Base-by-base conservation (phyloP, 371 early-diverging fungal genomes). In the Parasitella parasitica region DNA sequence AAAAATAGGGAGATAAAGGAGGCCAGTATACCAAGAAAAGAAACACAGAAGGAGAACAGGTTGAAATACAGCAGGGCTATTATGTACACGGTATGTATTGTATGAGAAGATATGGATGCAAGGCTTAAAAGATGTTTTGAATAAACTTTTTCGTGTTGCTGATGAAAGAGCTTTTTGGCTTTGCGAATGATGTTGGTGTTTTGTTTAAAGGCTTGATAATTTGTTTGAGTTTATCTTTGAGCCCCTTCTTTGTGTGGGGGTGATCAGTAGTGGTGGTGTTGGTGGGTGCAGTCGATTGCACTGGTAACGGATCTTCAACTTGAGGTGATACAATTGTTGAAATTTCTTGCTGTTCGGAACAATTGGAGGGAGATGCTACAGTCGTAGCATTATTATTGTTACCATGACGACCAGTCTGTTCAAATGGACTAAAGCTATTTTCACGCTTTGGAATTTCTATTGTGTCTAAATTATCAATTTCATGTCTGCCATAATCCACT, bases 61-160 rank as follows among this genome's bases (percentile, higher is more conserved):
- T 46, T 46, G 24, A 20, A 46, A 46, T 46, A 46, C 22, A 13
- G 20, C 41, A 41, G 41, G 41, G 41, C 41, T n/a, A 11, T 11
- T 46, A 46, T 46, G 46, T 46, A 46, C 46, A 46, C 9, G 46
- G 24, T 46, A 46, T 46, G 24, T 46, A 46, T 46, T 30, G 20
- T 41, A 41, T 39, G 22, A 43, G 22, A 43, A 53, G 8, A 32
- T 30, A 50, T n/a, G 32, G 27, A 32, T 12, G 32, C 2, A 38
- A 38, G 9, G 50, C 27, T 46, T 46, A 46, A 28, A 62, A 55
- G n/a, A 64, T 54, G 26, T 59, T 65, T 15, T 39, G 54, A 30
- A 65, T 54, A 39, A 59, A 50, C 34, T 65, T 65, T 50, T 50
- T 65, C 48, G 60, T 65, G 7, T 36, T 65, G 16, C 37, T 22